These are phyloP conservation scores for Wallacemonas rigidus DNA, from an alignment of 208 protist species.

Conservation along the genomic window DNA sequence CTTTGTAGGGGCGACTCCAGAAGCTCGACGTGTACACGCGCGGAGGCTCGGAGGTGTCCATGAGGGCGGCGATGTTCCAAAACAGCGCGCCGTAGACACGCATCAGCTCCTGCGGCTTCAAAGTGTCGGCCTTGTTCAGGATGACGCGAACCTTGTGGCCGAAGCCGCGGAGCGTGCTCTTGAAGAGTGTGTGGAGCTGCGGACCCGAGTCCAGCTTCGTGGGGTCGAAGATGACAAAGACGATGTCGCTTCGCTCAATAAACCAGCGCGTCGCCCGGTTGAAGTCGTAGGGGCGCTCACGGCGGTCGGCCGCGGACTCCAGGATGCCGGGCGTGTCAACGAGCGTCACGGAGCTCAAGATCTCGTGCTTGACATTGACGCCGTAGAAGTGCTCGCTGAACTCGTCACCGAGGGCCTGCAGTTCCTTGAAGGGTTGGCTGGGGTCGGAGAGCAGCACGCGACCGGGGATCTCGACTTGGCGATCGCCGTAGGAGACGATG, in stretches of 20 bases:
- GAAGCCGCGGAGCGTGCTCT: constrained; percentile 69
- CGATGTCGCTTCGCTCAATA: constrained; percentile 93
- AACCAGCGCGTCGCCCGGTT: constrained; percentile 91
- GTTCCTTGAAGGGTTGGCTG: constrained; percentile 88
- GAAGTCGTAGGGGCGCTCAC: constrained; percentile 76
- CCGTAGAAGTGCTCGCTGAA: constrained; percentile 91
- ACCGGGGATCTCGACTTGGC: constrained; percentile 82
- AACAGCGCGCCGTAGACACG: constrained; percentile 97
- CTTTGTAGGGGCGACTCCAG: constrained; percentile 92
- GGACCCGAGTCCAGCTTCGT: constrained; percentile 95
- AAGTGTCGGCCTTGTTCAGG: constrained; percentile 97
- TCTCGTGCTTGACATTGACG: constrained; percentile 67
- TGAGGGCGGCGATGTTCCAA: constrained; percentile 96
- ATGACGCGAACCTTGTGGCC: constrained; percentile 97
- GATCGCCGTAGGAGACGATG: constrained; percentile 91
- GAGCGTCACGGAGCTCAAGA: constrained; percentile 93
- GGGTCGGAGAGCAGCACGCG: constrained; percentile 84
- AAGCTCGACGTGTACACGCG: constrained; percentile 97
- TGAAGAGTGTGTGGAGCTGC: constrained; percentile 76
- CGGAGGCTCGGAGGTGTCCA: constrained; percentile 95
- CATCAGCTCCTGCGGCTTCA: constrained; percentile 95
- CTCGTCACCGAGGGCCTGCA: constrained; percentile 84
- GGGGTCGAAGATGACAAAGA: constrained; percentile 98
- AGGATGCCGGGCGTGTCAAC: constrained; percentile 97
- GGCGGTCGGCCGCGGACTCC: constrained; percentile 84